Evolutionary conservation across 2,329 filamentous ascomycete genomes (phyloP).

Genomic region (Sphaerulina populicola): DNA sequence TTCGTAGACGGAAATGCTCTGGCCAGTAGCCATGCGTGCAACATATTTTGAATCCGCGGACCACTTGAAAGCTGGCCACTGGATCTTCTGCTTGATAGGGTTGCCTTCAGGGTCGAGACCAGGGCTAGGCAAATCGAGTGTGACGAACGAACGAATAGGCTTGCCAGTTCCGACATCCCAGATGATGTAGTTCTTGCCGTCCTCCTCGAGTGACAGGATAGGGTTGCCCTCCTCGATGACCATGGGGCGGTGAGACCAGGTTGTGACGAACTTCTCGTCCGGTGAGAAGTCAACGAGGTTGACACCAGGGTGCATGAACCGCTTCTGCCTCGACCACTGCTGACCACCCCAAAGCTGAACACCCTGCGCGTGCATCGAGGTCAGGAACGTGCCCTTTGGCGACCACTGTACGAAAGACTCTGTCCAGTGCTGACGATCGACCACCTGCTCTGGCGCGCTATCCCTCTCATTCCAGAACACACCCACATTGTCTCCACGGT

Average conservation of each 20-base stretch:
- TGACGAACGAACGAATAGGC: conserved; percentile 86
- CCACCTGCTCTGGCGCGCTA: conserved; percentile 75
- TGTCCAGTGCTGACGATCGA: conserved; percentile 93
- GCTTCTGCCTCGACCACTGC: conserved; percentile 80
- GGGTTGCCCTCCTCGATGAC: conserved; percentile 84
- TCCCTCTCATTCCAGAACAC: conserved; percentile 99
- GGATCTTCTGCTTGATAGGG: conserved; percentile 77
- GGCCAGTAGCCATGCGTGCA: conserved; percentile 76
- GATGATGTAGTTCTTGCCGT: conserved; percentile 98
- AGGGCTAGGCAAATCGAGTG: conserved; percentile 66
- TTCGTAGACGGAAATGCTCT: conserved; percentile 87
- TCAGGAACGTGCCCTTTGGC: conserved; percentile 84
- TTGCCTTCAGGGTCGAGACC: conserved; percentile 53
- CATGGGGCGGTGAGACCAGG: conserved; percentile 93
- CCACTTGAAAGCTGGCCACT: conserved; percentile 99
- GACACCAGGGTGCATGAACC: conserved; percentile 90
- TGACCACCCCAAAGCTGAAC: conserved; percentile 93
- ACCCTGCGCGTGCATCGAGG: conserved; percentile 90
- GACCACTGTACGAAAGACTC: conserved; percentile 98
- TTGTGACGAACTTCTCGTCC: conserved; percentile 83
- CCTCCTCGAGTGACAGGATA: conserved; percentile 67
- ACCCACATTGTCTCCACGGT: conserved; percentile 80
- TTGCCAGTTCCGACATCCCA: conserved; percentile 91
- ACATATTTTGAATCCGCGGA: conserved; percentile 96
- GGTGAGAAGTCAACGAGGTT: conserved; percentile 96